phyloP scores from a whole-genome alignment of 495 filamentous ascomycete genomes.

The Neurospora africana region DNA sequence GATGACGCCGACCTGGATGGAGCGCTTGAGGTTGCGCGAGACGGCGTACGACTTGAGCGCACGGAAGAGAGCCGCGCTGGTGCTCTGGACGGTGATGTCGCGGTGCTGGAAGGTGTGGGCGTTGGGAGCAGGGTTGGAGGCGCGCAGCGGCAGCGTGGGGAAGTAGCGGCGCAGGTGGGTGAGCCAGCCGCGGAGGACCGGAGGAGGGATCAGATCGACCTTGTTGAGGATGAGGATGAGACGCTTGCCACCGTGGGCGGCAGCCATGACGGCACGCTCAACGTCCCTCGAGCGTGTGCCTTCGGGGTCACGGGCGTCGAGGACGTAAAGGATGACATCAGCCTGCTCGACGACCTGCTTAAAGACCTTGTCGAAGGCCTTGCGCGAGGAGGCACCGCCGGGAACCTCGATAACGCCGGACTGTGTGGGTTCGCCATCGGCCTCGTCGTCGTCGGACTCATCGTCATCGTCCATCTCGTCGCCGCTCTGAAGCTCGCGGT shows the following conservation, averaged over 20 bases:
- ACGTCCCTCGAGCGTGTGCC: conserved; percentile 85
- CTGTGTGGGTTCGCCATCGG: conserved; percentile 38
- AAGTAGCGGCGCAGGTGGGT: conserved; percentile 78
- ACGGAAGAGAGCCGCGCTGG: conserved; percentile 77
- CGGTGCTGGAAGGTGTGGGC: conserved; percentile 89
- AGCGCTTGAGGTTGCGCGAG: conserved; percentile 71
- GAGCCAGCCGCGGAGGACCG: conserved; percentile 76
- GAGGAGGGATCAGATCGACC: conserved; percentile 80
- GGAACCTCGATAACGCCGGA: conserved; percentile 24
- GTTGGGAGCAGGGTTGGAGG: conserved; percentile 71
- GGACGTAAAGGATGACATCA: conserved; percentile 88
- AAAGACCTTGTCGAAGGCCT: conserved; percentile 89
- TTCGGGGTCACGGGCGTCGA: conserved; percentile 88
- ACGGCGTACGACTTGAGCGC: conserved; percentile 87
- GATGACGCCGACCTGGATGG: conserved; percentile 85
- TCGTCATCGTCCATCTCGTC: conserved; percentile 52
- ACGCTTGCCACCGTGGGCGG: conserved; percentile 71
- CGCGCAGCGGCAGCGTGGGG: conserved; percentile 84
- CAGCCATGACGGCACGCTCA: conserved; percentile 79
- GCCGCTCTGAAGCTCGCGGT: conserved; percentile 45
- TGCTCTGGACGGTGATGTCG: conserved; percentile 75
- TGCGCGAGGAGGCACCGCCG: conserved; percentile 58
- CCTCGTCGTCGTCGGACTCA: conserved; percentile 47
- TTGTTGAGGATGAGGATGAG: conserved; percentile 95
- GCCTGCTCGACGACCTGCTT: conserved; percentile 84